Conservation (phyloP, 441 rosid genomes). For the Euphorbia schlechtendalii region DNA sequence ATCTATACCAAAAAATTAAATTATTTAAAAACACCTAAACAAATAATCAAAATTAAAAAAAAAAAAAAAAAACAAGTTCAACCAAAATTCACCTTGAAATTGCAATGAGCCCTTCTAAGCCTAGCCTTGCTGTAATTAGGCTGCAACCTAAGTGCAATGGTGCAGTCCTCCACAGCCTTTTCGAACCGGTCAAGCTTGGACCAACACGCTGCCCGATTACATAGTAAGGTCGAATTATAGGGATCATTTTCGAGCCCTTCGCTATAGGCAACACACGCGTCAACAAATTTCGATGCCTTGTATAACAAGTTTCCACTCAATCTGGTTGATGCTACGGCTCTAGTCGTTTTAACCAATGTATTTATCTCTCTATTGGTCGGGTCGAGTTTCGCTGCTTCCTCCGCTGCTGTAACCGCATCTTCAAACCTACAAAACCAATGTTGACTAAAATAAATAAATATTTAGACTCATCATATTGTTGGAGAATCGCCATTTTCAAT, state of each 20-base stretch:
- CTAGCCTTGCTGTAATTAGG: conserved; percentile 75
- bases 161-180: conserved; percentile 73
- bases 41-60: too few relatives aligned
- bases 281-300: conserved; percentile 47
- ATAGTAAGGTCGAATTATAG: conserved; percentile 53
- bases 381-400: conserved; percentile 55
- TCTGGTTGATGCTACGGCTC: conserved; percentile 57
- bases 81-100: conserved; percentile 46
- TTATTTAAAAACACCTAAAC: not conserved
- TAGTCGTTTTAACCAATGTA: conserved; percentile 31
- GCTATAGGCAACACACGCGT: conserved; percentile 59
- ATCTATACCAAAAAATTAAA: conserved; percentile 30
- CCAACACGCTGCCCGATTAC: conserved; percentile 85
- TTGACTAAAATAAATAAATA: too few relatives aligned
- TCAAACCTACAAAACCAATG: conserved; percentile 46
- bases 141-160: conserved; percentile 51
- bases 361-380: conserved; percentile 52
- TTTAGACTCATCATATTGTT: too few relatives aligned
- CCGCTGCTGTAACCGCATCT: conserved; percentile 53
- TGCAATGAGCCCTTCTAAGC: conserved; percentile 66
- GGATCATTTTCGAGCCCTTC: conserved; percentile 70
- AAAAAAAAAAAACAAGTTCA: too few relatives aligned
- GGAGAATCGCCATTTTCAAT: too few relatives aligned
- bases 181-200: conserved; percentile 57
- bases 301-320: conserved; percentile 66